A percentile compares a stretch with the other conserved stretches of the same genome.
phyloP scores from a whole-genome alignment of 2,329 filamentous ascomycete species.

The Epicoccum nigrum region DNA sequence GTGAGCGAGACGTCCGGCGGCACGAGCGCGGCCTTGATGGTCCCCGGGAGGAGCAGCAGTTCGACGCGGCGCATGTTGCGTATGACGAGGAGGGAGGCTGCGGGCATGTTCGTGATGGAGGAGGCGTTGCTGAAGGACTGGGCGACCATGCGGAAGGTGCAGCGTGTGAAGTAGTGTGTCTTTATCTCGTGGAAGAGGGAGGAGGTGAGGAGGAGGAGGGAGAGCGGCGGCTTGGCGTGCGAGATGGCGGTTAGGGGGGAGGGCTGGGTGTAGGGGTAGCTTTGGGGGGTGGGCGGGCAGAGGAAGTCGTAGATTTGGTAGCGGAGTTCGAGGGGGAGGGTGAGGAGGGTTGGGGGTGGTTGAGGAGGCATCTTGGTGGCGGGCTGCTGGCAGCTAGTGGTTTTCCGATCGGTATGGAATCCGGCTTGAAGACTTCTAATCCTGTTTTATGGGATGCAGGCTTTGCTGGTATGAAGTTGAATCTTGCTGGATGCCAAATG shows the following conservation, averaged over 20 bases:
- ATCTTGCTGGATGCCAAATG: too few species aligned
- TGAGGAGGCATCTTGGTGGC: background rate
- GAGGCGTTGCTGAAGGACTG: background rate
- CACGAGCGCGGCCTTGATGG: background rate
- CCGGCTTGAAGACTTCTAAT: too few species aligned
- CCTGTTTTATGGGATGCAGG: too few species aligned
- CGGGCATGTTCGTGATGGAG: background rate
- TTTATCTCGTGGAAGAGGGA: slow-evolving; percentile 17
- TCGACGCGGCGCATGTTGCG: slow-evolving; percentile 10
- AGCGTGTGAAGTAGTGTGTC: slow-evolving; percentile 21
- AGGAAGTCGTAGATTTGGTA: slow-evolving; percentile 25
- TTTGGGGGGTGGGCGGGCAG: slow-evolving; percentile 7
- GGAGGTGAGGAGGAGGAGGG: slow-evolving; percentile 18
- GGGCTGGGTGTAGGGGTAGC: slow-evolving; percentile 20
- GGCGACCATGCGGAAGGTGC: slow-evolving; percentile 20
- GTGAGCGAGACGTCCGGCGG: background rate
- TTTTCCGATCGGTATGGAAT: too few species aligned
- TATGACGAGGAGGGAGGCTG: background rate
- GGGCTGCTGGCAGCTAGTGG: background rate
- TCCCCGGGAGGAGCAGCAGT: slow-evolving; percentile 7
- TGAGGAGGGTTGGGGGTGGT: slow-evolving; percentile 6
- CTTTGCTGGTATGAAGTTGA: too few species aligned
- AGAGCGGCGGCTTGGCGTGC: slow-evolving; percentile 13
- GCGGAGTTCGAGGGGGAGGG: slow-evolving; percentile 23
- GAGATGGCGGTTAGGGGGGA: slow-evolving; percentile 23